Conservation (phyloP, 1,284 basidiomycete species). For the Polyporus tsugae region DNA sequence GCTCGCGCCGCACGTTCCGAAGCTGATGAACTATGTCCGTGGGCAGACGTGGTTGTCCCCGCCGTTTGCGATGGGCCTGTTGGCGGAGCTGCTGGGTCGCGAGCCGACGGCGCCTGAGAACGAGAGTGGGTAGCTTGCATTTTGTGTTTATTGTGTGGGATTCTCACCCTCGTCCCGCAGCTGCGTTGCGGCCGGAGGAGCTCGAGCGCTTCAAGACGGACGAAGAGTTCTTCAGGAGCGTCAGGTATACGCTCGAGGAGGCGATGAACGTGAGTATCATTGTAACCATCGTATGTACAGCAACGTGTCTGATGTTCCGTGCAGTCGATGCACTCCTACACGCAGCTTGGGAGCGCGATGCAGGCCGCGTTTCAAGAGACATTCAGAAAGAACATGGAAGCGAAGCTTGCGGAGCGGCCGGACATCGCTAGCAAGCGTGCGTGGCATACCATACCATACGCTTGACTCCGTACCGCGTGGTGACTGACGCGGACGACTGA, state of each 20-base stretch:
- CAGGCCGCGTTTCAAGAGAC: slow-evolving; percentile 49
- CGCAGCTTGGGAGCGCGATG: slow-evolving; percentile 51
- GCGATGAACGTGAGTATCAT: slow-evolving; percentile 57
- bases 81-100: slow-evolving; percentile 50
- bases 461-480: neutral
- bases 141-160: neutral
- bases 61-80: slow-evolving; percentile 52
- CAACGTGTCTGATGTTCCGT: neutral
- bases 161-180: neutral
- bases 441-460: slow-evolving; percentile 28
- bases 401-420: slow-evolving; percentile 61
- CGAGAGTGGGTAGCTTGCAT: slow-evolving; percentile 50
- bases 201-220: slow-evolving; percentile 55
- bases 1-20: slow-evolving; percentile 59
- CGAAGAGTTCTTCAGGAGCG: slow-evolving; percentile 55
- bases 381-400: slow-evolving; percentile 57
- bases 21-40: slow-evolving; percentile 63
- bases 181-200: slow-evolving; percentile 43
- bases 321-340: slow-evolving; percentile 56
- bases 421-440: slow-evolving; percentile 64
- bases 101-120: slow-evolving; percentile 33
- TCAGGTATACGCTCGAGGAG: slow-evolving; percentile 57
- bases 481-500: neutral
- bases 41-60: slow-evolving; percentile 68
- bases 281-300: neutral